A percentile compares a stretch with the other conserved stretches of the same genome.
phyloP scores from a whole-genome alignment of 257 asterid genomes.

The Gynochthodes officinalis region DNA sequence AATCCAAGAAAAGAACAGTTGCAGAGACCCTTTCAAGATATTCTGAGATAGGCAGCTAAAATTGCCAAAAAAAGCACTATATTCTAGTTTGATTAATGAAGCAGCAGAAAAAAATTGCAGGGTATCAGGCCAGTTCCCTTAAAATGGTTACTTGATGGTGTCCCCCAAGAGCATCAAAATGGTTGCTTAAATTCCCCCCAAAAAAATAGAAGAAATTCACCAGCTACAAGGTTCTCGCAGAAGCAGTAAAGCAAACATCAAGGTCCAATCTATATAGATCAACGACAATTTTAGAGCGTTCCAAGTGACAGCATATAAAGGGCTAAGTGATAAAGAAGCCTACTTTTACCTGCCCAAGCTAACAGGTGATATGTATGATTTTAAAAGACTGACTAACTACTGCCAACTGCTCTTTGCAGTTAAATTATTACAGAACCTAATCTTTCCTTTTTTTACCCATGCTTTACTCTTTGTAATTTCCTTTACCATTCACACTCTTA shows the following conservation, averaged over 20 bases:
- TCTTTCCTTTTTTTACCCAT: conserved; percentile 26
- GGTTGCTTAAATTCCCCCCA: conserved; percentile 47
- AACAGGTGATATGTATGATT: conserved; percentile 48
- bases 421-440: conserved; percentile 70
- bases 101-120: conserved; percentile 35
- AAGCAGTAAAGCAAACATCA: conserved; percentile 48
- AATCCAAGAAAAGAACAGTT: conserved; percentile 44
- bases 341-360: conserved; percentile 54
- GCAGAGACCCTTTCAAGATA: conserved; percentile 47
- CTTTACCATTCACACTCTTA: conserved; percentile 14
- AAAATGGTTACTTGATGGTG: conserved; percentile 43
- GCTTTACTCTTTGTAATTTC: conserved; percentile 33
- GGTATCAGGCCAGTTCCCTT: conserved; percentile 31
- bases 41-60: conserved; percentile 43
- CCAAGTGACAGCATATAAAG: conserved; percentile 29
- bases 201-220: conserved; percentile 37
- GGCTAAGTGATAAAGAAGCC: conserved; percentile 20
- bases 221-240: conserved; percentile 52
- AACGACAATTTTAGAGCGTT: conserved; percentile 20
- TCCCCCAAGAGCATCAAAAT: conserved; percentile 41
- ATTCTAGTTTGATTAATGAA: conserved; percentile 36
- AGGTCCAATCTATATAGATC: conserved; percentile 21
- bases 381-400: conserved; percentile 60
- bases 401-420: conserved; percentile 68
- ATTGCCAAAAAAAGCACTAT: conserved; percentile 43